These are phyloP conservation scores for Epithemia pelagica DNA, from an alignment of 108 stramenopile species.

Conservation along the genomic window DNA sequence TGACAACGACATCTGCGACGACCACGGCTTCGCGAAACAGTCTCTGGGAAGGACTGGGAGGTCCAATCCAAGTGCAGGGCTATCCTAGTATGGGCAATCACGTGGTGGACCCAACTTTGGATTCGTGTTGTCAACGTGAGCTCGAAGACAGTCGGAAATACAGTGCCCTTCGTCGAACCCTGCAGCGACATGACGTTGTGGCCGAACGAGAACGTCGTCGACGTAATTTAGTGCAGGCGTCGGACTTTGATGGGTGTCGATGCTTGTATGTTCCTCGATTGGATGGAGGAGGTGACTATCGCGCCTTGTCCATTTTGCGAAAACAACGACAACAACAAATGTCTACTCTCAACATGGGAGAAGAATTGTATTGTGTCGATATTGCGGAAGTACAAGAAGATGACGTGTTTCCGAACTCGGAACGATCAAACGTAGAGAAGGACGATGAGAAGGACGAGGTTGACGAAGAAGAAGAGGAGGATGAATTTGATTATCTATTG, in stretches of 20 bases:
- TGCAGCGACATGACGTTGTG: slow-evolving; percentile 65
- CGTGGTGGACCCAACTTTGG: slow-evolving; percentile 67
- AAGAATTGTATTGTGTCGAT: neutral
- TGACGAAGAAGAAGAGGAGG: slow-evolving; percentile 29
- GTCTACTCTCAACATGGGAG: slow-evolving; percentile 1
- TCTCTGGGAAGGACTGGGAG: slow-evolving; percentile 68
- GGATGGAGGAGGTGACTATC: slow-evolving; percentile 73
- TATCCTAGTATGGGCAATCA: slow-evolving; percentile 9
- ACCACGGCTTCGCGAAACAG: too few species aligned
- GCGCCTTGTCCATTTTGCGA: slow-evolving; percentile 38
- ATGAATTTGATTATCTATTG: slow-evolving; percentile 80
- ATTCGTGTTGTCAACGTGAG: slow-evolving; percentile 78
- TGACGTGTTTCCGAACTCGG: neutral
- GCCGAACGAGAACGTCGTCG: slow-evolving; percentile 64
- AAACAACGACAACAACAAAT: slow-evolving; percentile 17
- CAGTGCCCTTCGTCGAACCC: slow-evolving; percentile 43
- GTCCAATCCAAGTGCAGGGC: slow-evolving; percentile 40
- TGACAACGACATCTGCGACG: too few species aligned
- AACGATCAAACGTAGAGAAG: slow-evolving; percentile 8
- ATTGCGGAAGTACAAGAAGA: neutral
- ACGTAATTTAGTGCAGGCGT: slow-evolving; percentile 40
- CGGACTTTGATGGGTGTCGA: slow-evolving; percentile 51
- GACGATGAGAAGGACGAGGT: slow-evolving; percentile 18
- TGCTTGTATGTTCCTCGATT: slow-evolving; percentile 76
- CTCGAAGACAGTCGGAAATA: slow-evolving; percentile 48